Conservation (phyloP, 345 rosid species). For the Citrus sinensis region DNA sequence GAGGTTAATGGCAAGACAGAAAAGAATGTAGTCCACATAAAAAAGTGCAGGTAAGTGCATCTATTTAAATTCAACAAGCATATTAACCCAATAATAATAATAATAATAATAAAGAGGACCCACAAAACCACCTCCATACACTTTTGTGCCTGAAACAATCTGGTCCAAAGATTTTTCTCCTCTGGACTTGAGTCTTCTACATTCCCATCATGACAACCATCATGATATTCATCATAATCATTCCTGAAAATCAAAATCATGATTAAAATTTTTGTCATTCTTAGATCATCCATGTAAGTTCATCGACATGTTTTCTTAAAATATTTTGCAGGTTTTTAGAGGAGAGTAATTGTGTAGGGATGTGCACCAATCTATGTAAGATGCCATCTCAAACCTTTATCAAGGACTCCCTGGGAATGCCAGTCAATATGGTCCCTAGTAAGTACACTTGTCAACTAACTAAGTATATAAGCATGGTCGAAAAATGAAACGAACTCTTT, state of each 20-base stretch:
- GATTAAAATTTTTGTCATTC: constrained; percentile 17
- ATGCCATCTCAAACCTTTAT: constrained; percentile 77
- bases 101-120: background rate
- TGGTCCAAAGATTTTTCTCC: constrained; percentile 42
- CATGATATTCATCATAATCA: constrained; percentile 12
- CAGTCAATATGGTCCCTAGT: constrained; percentile 91
- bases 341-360: constrained; percentile 78
- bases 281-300: constrained; percentile 17
- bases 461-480: background rate
- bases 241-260: constrained; percentile 20
- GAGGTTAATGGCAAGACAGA: constrained; percentile 72
- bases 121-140: constrained; percentile 32
- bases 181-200: constrained; percentile 18
- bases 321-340: constrained; percentile 67
- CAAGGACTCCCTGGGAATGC: constrained; percentile 75
- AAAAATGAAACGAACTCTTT: background rate
- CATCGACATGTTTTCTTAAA: background rate
- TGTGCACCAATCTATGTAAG: constrained; percentile 91
- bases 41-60: constrained; percentile 77
- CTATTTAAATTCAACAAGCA: constrained; percentile 6
- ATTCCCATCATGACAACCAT: constrained; percentile 23
- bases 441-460: constrained; percentile 25
- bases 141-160: constrained; percentile 24
- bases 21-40: constrained; percentile 75
- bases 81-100: background rate